A percentile compares a stretch with the other conserved stretches of the same genome.
phyloP scores from a whole-genome alignment of 225 moss, liverwort and hornwort species.

The Polytrichum commune region DNA sequence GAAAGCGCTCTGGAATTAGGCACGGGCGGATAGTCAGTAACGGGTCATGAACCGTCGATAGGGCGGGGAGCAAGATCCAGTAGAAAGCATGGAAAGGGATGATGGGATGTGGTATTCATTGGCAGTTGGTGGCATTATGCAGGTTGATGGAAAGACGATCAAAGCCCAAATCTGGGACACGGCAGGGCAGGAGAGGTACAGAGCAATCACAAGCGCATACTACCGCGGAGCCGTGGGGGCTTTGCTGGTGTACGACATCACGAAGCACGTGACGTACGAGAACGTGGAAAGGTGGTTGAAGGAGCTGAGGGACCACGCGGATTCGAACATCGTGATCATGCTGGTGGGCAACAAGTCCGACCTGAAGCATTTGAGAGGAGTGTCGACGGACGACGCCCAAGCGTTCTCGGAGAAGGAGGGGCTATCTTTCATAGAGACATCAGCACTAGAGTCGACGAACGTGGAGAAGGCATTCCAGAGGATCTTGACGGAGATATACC shows the following conservation, averaged over 20 bases:
- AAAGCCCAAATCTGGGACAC: conserved; percentile 56
- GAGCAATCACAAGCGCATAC: conserved; percentile 63
- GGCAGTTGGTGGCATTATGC: conserved; percentile 8
- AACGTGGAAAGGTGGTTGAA: conserved; percentile 70
- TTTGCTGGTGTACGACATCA: conserved; percentile 45
- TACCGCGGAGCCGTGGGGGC: conserved; percentile 63
- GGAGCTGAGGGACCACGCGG: conserved; percentile 45
- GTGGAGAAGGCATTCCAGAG: conserved; percentile 33
- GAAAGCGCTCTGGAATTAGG: too few relatives aligned
- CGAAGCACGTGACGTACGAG: conserved; percentile 56
- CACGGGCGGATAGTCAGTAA: too few relatives aligned
- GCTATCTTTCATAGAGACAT: conserved; percentile 63
- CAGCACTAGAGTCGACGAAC: conserved; percentile 41
- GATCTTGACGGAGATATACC: conserved; percentile 36
- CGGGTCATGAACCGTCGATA: too few relatives aligned
- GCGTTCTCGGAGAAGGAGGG: conserved; percentile 59
- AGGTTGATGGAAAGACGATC: conserved; percentile 51
- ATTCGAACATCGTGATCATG: conserved; percentile 46
- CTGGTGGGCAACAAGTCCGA: conserved; percentile 33
- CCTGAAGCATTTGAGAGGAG: conserved; percentile 35
- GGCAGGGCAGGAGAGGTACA: conserved; percentile 58
- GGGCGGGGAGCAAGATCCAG: too few relatives aligned
- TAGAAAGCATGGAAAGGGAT: too few relatives aligned
- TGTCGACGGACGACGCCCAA: conserved; percentile 35
- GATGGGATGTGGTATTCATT: too few relatives aligned